phyloP scores from a whole-genome alignment of 352 stramenopile species.

The Pythium pyrilobum region DNA sequence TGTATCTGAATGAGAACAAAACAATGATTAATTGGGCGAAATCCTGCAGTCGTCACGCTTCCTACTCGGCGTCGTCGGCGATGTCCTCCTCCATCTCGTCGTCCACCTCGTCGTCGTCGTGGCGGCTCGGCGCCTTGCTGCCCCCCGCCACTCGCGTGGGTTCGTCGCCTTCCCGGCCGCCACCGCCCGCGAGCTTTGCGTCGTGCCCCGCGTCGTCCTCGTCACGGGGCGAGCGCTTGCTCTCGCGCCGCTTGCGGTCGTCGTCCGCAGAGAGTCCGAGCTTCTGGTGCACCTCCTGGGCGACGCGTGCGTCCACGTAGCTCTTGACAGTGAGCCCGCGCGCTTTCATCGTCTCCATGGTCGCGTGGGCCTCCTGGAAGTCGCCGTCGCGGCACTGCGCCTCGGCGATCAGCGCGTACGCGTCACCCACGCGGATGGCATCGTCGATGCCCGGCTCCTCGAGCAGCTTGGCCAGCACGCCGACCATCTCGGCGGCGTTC shows the following conservation, averaged over 20 bases:
- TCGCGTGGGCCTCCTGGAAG: conserved; percentile 52
- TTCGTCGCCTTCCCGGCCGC: neutral
- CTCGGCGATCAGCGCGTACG: conserved; percentile 84
- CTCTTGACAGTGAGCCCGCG: conserved; percentile 53
- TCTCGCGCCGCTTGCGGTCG: conserved; percentile 7
- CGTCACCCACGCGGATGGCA: conserved; percentile 87
- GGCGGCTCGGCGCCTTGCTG: conserved; percentile 7
- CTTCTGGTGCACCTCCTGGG: conserved; percentile 69
- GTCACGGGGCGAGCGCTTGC: conserved; percentile 15
- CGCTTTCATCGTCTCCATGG: conserved; percentile 77
- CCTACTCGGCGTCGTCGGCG: conserved; percentile 31
- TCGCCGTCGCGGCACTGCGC: conserved; percentile 67
- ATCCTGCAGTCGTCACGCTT: neutral
- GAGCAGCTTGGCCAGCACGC: conserved; percentile 78
- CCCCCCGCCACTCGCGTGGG: neutral
- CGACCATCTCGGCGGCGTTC: conserved; percentile 65
- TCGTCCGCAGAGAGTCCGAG: conserved; percentile 18
- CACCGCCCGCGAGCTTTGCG: conserved; percentile 14
- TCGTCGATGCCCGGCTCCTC: conserved; percentile 79
- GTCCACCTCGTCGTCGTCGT: conserved; percentile 40
- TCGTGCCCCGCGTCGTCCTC: conserved; percentile 26
- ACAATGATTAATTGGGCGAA: neutral
- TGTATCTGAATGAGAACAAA: neutral
- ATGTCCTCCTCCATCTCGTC: conserved; percentile 82
- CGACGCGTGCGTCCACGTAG: conserved; percentile 66